These are phyloP conservation scores for Aspergillus baeticus DNA, from an alignment of 495 filamentous ascomycete genomes.

Conservation along the genomic window DNA sequence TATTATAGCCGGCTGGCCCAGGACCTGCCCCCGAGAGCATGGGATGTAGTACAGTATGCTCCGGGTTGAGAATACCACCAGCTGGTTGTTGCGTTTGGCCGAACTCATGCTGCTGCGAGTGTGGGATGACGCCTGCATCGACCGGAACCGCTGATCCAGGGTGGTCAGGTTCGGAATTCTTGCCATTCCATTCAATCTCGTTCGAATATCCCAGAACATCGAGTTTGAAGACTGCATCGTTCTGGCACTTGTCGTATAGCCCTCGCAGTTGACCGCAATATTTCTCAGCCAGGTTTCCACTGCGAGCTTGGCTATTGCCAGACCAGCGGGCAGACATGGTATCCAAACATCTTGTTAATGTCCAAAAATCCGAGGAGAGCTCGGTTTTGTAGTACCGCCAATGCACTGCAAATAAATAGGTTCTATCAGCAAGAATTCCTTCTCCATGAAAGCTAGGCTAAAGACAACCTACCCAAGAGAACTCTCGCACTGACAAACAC, in stretches of 20 bases:
- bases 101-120: not conserved
- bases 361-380: slow-evolving; percentile 1
- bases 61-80: not conserved
- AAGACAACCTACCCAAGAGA: not conserved
- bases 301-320: not conserved
- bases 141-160: too few species aligned
- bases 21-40: not conserved
- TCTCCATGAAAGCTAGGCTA: too few species aligned
- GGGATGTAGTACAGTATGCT: not conserved
- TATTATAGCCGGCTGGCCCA: not conserved
- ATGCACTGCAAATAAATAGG: not conserved
- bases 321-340: slow-evolving; percentile 2
- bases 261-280: not conserved
- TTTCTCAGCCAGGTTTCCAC: not conserved
- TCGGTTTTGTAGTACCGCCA: slow-evolving; percentile 8
- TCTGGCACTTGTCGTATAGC: not conserved
- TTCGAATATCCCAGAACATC: slow-evolving; percentile 8
- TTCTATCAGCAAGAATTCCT: too few species aligned
- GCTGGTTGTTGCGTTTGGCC: not conserved
- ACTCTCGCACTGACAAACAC: not conserved
- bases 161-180: not conserved
- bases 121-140: not conserved
- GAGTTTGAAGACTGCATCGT: not conserved
- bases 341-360: not conserved
- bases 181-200: slow-evolving; percentile 3